These are phyloP conservation scores for Dillenia suffruticosa DNA, from an alignment of 164 flowering plant species.

Conservation along the genomic window DNA sequence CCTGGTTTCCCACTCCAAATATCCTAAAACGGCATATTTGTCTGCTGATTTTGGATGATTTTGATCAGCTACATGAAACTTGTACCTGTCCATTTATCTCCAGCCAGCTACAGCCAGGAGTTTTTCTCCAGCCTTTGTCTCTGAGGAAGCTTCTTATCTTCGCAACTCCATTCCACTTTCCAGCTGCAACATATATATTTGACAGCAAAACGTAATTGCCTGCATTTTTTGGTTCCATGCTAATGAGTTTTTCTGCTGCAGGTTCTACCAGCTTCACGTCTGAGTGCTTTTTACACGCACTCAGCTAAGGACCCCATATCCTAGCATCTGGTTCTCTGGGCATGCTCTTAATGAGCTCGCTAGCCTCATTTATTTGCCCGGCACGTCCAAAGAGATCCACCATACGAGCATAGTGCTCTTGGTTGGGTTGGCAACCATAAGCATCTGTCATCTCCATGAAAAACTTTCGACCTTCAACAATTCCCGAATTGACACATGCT, in stretches of 20 bases:
- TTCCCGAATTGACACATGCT: slow-evolving; percentile 63
- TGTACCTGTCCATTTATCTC: slow-evolving; percentile 38
- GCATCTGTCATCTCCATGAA: slow-evolving; percentile 48
- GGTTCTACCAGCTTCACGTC: slow-evolving; percentile 34
- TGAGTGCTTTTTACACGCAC: slow-evolving; percentile 47
- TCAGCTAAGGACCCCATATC: slow-evolving; percentile 57
- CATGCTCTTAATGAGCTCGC: slow-evolving; percentile 38
- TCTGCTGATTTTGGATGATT: slow-evolving; percentile 40
- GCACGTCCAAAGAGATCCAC: slow-evolving; percentile 66
- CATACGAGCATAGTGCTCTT: slow-evolving; percentile 71
- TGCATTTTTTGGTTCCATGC: slow-evolving; percentile 56
- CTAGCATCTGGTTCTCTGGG: slow-evolving; percentile 48
- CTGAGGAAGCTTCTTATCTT: slow-evolving; percentile 44
- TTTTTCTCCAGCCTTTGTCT: slow-evolving; percentile 13
- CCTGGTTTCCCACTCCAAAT: slow-evolving; percentile 33
- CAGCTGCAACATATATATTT: slow-evolving; percentile 62
- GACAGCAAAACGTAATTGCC: slow-evolving; percentile 57
- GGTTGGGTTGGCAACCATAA: slow-evolving; percentile 34
- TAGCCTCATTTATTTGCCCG: slow-evolving; percentile 43
- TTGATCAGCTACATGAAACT: slow-evolving; percentile 53
- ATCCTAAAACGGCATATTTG: slow-evolving; percentile 30
- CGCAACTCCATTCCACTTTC: slow-evolving; percentile 58
- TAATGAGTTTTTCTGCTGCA: slow-evolving; percentile 47
- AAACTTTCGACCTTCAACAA: slow-evolving; percentile 39
- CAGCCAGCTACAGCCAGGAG: slow-evolving; percentile 2